A percentile compares a stretch with the other conserved stretches of the same genome.
phyloP scores from a whole-genome alignment of 2,329 filamentous ascomycete species.

The Phoma herbarum region DNA sequence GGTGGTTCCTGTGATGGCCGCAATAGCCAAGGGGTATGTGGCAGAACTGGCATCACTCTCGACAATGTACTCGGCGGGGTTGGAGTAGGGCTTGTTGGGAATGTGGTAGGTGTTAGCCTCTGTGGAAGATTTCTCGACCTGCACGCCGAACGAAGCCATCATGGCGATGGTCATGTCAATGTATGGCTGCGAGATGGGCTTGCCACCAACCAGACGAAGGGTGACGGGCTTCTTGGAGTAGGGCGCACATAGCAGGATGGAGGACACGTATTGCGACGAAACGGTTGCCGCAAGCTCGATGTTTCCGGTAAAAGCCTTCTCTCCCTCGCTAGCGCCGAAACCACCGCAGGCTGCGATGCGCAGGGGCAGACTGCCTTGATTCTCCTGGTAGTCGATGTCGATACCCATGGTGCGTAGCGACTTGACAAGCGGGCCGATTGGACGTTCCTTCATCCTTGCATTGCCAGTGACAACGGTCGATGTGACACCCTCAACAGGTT shows the following conservation, averaged over 20 bases:
- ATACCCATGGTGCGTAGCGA: conserved; percentile 88
- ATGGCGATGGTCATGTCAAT: conserved; percentile 99
- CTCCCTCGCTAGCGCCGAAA: conserved; percentile 77
- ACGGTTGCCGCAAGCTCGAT: conserved; percentile 95
- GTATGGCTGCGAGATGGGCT: conserved; percentile 95
- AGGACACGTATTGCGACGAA: conserved; percentile 99
- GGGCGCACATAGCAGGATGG: conserved; percentile 93
- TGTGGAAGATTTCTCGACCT: conserved; percentile 76
- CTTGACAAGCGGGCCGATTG: conserved; percentile 92
- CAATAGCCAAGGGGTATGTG: conserved; percentile 92
- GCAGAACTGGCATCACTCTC: conserved; percentile 98
- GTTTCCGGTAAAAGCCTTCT: conserved; percentile 65
- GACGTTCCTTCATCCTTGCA: conserved; percentile 92
- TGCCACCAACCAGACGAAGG: conserved; percentile 89
- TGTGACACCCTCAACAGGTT: conserved; percentile 66
- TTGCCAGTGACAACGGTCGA: conserved; percentile 91
- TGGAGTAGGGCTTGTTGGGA: conserved; percentile 82
- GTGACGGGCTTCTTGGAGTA: conserved; percentile 96
- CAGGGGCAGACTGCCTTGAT: conserved; percentile 82
- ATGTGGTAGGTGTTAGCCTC: conserved; percentile 95
- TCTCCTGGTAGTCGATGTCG: conserved; percentile 84
- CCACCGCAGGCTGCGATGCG: conserved; percentile 72
- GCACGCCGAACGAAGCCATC: conserved; percentile 92
- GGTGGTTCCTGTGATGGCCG: conserved; percentile 93
- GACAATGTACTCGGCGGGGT: conserved; percentile 85